Conservation (phyloP, 1,139 yeast genomes). For the Meyerozyma carpophila region DNA sequence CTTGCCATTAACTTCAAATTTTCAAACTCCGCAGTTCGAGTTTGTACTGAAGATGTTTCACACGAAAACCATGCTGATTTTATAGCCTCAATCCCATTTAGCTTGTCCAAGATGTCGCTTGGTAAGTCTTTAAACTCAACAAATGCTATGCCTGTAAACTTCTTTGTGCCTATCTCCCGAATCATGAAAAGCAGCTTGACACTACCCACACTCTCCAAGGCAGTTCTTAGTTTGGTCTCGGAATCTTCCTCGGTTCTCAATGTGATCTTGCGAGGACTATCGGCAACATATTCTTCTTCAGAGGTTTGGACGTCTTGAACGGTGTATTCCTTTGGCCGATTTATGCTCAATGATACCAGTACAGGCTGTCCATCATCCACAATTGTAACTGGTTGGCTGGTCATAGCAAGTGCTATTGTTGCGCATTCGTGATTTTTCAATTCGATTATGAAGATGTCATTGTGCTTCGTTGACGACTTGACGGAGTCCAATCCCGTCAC, state of each 20-base stretch:
- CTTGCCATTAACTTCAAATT: slow-evolving; percentile 28
- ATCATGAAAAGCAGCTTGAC: slow-evolving; percentile 26
- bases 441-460: slow-evolving; percentile 41
- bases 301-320: slow-evolving; percentile 25
- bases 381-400: slow-evolving; percentile 26
- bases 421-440: slow-evolving; percentile 53
- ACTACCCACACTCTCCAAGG: slow-evolving; percentile 18
- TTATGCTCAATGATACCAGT: slow-evolving; percentile 22
- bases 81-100: slow-evolving; percentile 14
- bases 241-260: slow-evolving; percentile 7
- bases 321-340: slow-evolving; percentile 63
- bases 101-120: slow-evolving; percentile 9
- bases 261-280: slow-evolving; percentile 33
- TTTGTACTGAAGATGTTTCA: slow-evolving; percentile 30
- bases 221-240: not conserved
- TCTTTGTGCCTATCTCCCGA: slow-evolving; percentile 33
- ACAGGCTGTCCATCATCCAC: not conserved
- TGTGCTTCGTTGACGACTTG: slow-evolving; percentile 25
- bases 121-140: slow-evolving; percentile 25
- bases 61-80: slow-evolving; percentile 30
- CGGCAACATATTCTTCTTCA: slow-evolving; percentile 22
- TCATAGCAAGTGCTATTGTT: slow-evolving; percentile 50
- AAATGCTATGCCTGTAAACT: slow-evolving; percentile 36
- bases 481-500: slow-evolving; percentile 26
- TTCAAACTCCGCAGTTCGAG: slow-evolving; percentile 26